Base-by-base conservation (phyloP, 2,329 filamentous ascomycete genomes). In the Diaporthe humulicola region DNA sequence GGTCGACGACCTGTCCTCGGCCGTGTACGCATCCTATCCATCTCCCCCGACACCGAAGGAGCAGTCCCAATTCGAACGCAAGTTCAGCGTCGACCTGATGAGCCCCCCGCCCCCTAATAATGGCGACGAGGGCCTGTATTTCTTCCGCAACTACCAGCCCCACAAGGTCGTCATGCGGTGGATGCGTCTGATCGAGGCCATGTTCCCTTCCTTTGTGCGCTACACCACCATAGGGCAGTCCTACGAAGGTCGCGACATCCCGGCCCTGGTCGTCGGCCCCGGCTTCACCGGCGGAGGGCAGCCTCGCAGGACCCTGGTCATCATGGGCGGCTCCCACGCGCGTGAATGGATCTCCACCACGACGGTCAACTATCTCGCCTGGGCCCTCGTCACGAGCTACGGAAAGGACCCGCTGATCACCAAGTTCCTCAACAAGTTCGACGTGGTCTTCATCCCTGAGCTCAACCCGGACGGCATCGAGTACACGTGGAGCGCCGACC, bases 331-430 rank as follows among this genome's bases (percentile, higher is more conserved):
- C 66, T 88, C 94, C n/a, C 97, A 98, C 83, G 96, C 96, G 4
- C 91, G 97, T 50, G 97, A 99, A 87, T 99, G 97, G 97, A 98
- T 99, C 78, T 95, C 95, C 61, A 95, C 93, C 0, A 97, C 93
- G 80, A 98, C 95, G 0, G 95, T 97, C 70, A 97, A 93, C 79
- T 98, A 98, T 80, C 86, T 98, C 40, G 95, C 96, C 14, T 98
- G 97, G 90, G 94, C 91, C 22, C 88, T 98, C 64, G 94, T 98
- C 79, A 96, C 94, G 0, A 90, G 92, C 6, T 97, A 96, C 82
- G 94, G 94, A 75, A 94, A 95, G 77, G 87, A 90, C 84, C 89
- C 80, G 76, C 88, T 86, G 84, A 92, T 97, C 71, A 96, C 94
- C 28, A 93, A 92, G 75, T 88, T 98, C 12, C 88, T 99, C 5